Base-by-base conservation (phyloP, 2,329 filamentous ascomycete genomes). In the Bertia moriformis region DNA sequence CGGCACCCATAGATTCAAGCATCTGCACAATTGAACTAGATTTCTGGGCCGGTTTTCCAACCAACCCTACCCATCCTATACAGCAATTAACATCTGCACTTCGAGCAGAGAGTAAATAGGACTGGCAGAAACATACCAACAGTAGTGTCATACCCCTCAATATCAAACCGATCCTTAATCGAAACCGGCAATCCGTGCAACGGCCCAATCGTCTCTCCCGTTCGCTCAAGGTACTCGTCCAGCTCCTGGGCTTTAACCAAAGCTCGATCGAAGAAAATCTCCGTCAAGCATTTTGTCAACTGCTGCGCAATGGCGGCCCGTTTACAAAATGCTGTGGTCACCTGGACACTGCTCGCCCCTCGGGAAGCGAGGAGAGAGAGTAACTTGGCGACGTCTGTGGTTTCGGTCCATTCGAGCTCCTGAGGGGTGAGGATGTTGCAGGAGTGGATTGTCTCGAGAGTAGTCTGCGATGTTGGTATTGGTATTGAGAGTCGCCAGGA, bases 141-240 rank as follows among this genome's bases (percentile, higher is more conserved):
- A 0, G 65, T 69, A 3, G 66, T 63, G 38, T 71, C 63, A 20
- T 65, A 56, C 35, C 70, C 65, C 2, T 59, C 56, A 32, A 77
- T 53, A 39, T 73, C 65, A 53, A 78, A 73, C 33, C 70, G 69
- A 54, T 80, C 75, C 50, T 81, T 76, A 35, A 78, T 56, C 0
- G 67, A 35, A 17, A 76, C 59, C 0, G 72, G 72, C 0, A 76
- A 56, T 2, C 77, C 78, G 53, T 82, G 76, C 4, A 83, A 58
- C 3, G 75, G 73, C 0, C 78, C 77, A 1, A 69, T 44, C 0
- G 64, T 53, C 44, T 60, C 56, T 0, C 62, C 59, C 4, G 59
- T 58, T 5, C 45, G 41, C 4, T 51, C 43, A 5, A 63, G 50
- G 43, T 65, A 51, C 2, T 56, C 47, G 49, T 76, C 72, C 2